Percentiles rank a stretch among this genome's conserved stretches.
Evolutionary conservation across 2,329 filamentous ascomycete genomes (phyloP).

Genomic region (Coniochaeta sp.): DNA sequence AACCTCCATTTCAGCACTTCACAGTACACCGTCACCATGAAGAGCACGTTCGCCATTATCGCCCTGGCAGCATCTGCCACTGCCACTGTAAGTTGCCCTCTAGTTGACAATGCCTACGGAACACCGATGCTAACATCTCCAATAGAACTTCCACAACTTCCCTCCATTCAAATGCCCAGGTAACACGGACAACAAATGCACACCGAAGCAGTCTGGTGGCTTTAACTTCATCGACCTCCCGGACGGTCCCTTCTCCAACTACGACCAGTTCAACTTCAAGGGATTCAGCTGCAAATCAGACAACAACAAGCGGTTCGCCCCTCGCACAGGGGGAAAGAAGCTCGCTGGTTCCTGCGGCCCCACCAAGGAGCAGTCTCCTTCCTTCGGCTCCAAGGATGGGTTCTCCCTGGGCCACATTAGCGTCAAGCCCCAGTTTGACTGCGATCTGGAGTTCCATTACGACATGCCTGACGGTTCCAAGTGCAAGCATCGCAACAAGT

Average conservation of each 20-base stretch:
- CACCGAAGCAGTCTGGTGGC: constrained; percentile 58
- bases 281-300: constrained; percentile 64
- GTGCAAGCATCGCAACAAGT: constrained; percentile 72
- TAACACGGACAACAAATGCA: constrained; percentile 74
- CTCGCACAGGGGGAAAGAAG: constrained; percentile 49
- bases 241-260: constrained; percentile 54
- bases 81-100: constrained; percentile 29
- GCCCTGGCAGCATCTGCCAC: constrained; percentile 44
- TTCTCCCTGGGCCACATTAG: constrained; percentile 76
- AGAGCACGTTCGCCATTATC: constrained; percentile 40
- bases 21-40: constrained; percentile 34
- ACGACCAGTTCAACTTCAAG: constrained; percentile 66
- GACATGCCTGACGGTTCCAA: constrained; percentile 73
- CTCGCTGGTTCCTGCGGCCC: constrained; percentile 49
- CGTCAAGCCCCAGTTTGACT: constrained; percentile 67
- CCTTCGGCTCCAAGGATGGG: constrained; percentile 48
- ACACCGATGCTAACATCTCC: background rate
- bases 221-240: constrained; percentile 65
- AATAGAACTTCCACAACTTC: constrained; percentile 22
- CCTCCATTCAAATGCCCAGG: constrained; percentile 57
- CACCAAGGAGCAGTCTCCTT: constrained; percentile 43
- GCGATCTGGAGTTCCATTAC: constrained; percentile 79
- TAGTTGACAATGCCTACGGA: background rate
- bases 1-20: constrained; percentile 4
- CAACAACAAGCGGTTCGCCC: constrained; percentile 45